Evolutionary conservation across 106 monocot genomes (phyloP).

Genomic region (Apostasia ramifera): DNA sequence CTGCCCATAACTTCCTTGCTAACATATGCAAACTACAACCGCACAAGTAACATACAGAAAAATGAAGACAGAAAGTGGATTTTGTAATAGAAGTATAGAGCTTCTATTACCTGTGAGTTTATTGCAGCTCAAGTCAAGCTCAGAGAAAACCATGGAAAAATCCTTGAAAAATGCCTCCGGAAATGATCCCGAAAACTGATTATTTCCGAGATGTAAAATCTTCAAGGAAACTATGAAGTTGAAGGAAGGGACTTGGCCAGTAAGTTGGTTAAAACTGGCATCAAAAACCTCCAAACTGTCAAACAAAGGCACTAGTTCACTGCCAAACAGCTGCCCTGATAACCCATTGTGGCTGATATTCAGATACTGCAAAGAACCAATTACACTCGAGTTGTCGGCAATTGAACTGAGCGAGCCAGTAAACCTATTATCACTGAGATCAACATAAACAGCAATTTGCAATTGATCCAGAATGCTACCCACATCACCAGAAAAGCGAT

Average conservation of each 20-base stretch:
- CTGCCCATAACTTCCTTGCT: too few relatives aligned
- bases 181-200: slow-evolving; percentile 57
- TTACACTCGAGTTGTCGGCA: slow-evolving; percentile 38
- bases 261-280: slow-evolving; percentile 54
- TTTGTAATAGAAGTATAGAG: too few relatives aligned
- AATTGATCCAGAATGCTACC: slow-evolving; percentile 33
- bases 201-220: slow-evolving; percentile 40
- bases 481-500: slow-evolving; percentile 43
- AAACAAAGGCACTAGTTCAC: slow-evolving; percentile 41
- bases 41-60: too few relatives aligned
- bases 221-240: slow-evolving; percentile 54
- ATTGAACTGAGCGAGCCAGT: slow-evolving; percentile 36
- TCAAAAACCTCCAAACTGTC: slow-evolving; percentile 76
- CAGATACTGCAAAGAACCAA: slow-evolving; percentile 35
- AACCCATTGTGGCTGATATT: slow-evolving; percentile 65
- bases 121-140: slow-evolving; percentile 77
- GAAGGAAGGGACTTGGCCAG: slow-evolving; percentile 56
- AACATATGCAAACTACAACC: too few relatives aligned
- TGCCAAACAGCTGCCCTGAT: slow-evolving; percentile 47
- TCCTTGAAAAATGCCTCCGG: slow-evolving; percentile 60
- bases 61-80: too few relatives aligned
- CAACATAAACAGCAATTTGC: slow-evolving; percentile 33
- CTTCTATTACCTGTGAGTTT: slow-evolving; percentile 50
- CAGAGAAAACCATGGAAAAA: slow-evolving; percentile 45
- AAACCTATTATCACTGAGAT: slow-evolving; percentile 60